Percentiles rank a stretch among this genome's conserved stretches.
phyloP scores from a whole-genome alignment of 2,329 filamentous ascomycete genomes.

The Ceratocystis cacaofunesta region DNA sequence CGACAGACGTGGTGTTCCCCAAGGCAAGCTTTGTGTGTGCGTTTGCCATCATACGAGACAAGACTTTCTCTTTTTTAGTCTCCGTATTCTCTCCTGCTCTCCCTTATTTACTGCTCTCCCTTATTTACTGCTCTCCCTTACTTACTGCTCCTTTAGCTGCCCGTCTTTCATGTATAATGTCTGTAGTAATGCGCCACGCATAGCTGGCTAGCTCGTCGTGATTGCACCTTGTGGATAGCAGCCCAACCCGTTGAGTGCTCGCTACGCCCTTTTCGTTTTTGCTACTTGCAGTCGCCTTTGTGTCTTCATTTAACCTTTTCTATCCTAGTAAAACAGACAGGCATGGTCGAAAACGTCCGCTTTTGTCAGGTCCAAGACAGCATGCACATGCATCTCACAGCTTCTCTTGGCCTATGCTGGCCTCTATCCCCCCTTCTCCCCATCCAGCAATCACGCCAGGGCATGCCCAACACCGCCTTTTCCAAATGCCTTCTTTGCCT shows the following conservation, averaged over 20 bases:
- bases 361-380: neutral
- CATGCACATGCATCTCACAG: neutral
- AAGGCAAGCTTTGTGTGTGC: no score
- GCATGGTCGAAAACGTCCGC: neutral
- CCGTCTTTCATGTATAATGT: no score
- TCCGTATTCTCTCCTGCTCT: neutral
- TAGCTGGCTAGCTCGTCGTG: no score
- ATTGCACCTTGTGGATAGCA: no score
- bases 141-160: neutral
- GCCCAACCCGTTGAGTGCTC: no score
- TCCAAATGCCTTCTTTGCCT: neutral
- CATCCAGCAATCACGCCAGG: neutral
- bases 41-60: neutral
- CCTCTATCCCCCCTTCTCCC: neutral
- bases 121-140: neutral
- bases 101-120: neutral
- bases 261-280: no score
- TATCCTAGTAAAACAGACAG: neutral
- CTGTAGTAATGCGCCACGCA: no score
- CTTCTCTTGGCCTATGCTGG: neutral
- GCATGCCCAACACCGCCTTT: neutral
- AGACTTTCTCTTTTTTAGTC: neutral
- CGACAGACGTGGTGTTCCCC: neutral
- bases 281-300: no score
- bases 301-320: neutral